A percentile compares a stretch with the other conserved stretches of the same genome.
phyloP scores from a whole-genome alignment of 495 filamentous ascomycete genomes.

The Xylona heveae region DNA sequence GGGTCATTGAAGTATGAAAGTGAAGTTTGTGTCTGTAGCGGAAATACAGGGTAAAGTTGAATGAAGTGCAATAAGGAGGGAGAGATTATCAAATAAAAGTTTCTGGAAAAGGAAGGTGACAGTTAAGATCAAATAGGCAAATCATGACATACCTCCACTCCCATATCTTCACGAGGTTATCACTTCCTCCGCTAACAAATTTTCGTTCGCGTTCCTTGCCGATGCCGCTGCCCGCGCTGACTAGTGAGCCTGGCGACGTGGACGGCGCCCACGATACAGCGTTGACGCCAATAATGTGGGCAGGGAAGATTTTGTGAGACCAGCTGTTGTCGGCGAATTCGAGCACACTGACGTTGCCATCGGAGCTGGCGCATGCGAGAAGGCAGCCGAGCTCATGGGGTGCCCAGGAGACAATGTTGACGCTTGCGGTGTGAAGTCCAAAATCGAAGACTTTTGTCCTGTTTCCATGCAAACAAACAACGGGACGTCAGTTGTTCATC shows the following conservation, averaged over 20 bases:
- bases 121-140: background rate
- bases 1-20: too few species aligned
- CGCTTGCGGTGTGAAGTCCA: slow-evolving; percentile 65
- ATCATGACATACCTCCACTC: slow-evolving; percentile 35
- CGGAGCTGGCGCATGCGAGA: slow-evolving; percentile 80
- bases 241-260: slow-evolving; percentile 55
- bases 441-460: slow-evolving; percentile 71
- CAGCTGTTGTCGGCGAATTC: slow-evolving; percentile 89
- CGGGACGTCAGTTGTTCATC: too few species aligned
- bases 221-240: slow-evolving; percentile 39
- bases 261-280: slow-evolving; percentile 87
- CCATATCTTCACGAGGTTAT: slow-evolving; percentile 89
- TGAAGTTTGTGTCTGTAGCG: too few species aligned
- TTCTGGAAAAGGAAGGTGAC: background rate
- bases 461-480: too few species aligned
- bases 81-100: background rate
- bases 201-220: too few species aligned
- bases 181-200: slow-evolving; percentile 85
- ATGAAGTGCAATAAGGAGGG: too few species aligned
- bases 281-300: slow-evolving; percentile 86
- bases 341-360: slow-evolving; percentile 80
- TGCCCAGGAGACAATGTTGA: slow-evolving; percentile 94
- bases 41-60: too few species aligned
- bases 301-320: slow-evolving; percentile 70
- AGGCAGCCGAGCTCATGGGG: slow-evolving; percentile 89